These are phyloP conservation scores for Saprolegnia diclina DNA, from an alignment of 352 stramenopile species.

Conservation along the genomic window DNA sequence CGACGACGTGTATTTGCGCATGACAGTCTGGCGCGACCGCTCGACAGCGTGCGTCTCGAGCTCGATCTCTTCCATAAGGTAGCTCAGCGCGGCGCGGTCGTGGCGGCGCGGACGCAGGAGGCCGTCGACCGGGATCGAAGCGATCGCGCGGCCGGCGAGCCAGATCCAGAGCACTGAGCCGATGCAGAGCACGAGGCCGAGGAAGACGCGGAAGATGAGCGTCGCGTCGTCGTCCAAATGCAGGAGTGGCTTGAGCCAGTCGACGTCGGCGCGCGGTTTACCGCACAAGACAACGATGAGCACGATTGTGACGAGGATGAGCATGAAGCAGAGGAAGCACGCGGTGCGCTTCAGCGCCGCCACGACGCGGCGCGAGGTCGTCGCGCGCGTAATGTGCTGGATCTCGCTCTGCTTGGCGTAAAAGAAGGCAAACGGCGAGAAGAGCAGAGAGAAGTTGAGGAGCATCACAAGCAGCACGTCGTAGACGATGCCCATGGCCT, in stretches of 20 bases:
- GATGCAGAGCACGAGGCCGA: constrained; percentile 62
- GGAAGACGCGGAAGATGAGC: constrained; percentile 61
- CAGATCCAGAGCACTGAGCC: constrained; percentile 77
- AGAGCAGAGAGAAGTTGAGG: constrained; percentile 58
- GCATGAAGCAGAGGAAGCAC: constrained; percentile 67
- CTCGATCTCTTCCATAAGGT: constrained; percentile 26
- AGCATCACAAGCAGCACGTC: constrained; percentile 61
- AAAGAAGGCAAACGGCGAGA: constrained; percentile 70
- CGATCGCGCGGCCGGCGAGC: constrained; percentile 60
- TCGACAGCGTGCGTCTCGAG: constrained; percentile 20
- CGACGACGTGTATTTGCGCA: constrained; percentile 34
- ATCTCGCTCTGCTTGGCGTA: constrained; percentile 82
- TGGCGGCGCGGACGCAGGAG: constrained; percentile 34
- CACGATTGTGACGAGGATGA: constrained; percentile 56
- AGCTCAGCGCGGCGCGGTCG: constrained; percentile 18
- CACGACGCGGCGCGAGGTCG: constrained; percentile 48
- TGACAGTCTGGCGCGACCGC: constrained; percentile 12
- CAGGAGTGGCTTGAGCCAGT: constrained; percentile 79
- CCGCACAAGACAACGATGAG: constrained; percentile 68
- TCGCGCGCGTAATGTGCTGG: constrained; percentile 68
- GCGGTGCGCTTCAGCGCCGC: constrained; percentile 61
- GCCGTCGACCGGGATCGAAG: constrained; percentile 64
- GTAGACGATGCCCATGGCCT: constrained; percentile 58
- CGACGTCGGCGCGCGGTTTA: constrained; percentile 67
- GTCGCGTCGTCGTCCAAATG: constrained; percentile 68